A percentile compares a stretch with the other conserved stretches of the same genome.
phyloP scores from a whole-genome alignment of 139 green algal species.

The Bryopsis sp. region DNA sequence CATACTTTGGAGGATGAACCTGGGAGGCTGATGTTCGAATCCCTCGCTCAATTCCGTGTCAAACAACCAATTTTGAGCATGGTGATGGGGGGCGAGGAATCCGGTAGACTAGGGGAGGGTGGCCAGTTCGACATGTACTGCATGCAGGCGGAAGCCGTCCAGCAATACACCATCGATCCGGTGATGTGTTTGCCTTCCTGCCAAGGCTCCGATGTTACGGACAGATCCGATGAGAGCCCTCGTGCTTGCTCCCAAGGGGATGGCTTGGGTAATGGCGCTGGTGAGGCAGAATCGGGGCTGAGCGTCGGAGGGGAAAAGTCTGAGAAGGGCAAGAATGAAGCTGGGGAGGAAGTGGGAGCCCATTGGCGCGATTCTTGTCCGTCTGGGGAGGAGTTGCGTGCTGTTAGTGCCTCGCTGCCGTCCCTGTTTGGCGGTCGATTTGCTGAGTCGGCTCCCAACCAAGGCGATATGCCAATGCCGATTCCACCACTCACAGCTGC shows the following conservation, averaged over 20 bases:
- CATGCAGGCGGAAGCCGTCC: slow-evolving; percentile 6
- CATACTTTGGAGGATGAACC: neutral
- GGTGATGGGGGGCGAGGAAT: neutral
- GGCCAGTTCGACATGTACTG: slow-evolving; percentile 4
- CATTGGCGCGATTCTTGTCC: too few relatives aligned
- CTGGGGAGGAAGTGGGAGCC: neutral
- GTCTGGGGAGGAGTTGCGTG: too few relatives aligned
- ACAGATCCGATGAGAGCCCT: neutral
- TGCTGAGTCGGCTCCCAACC: too few relatives aligned
- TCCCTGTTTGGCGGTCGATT: too few relatives aligned
- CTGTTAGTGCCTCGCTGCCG: too few relatives aligned
- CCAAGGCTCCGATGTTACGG: neutral
- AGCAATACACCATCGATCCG: slow-evolving; percentile 13
- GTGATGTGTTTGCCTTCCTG: neutral
- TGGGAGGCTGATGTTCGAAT: slow-evolving; percentile 6
- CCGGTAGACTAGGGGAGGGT: neutral
- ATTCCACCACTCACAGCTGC: too few relatives aligned
- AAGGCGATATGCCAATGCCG: too few relatives aligned
- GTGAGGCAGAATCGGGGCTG: neutral
- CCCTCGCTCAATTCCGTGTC: slow-evolving; percentile 7
- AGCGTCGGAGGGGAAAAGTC: neutral
- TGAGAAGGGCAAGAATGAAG: neutral
- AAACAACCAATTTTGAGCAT: slow-evolving; percentile 9
- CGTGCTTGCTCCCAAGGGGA: neutral
- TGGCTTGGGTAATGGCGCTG: neutral